Evolutionary conservation across 2,329 filamentous ascomycete species (phyloP).

Genomic region (Ascochyta viciae-villosae): DNA sequence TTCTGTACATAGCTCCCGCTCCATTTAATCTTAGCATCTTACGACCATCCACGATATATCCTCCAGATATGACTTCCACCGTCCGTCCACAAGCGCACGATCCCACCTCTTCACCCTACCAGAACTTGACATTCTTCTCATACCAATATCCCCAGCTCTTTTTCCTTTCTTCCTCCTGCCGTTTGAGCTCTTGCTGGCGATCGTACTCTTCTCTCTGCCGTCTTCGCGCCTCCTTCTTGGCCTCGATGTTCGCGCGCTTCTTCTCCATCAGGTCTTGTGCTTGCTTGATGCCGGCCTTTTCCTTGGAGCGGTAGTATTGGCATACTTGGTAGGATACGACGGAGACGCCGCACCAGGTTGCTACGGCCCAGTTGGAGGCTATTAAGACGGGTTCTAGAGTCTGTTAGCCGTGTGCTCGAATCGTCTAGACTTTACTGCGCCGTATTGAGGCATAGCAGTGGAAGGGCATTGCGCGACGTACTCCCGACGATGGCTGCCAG

Average conservation of each 20-base stretch:
- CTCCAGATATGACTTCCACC: not conserved
- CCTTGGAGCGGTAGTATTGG: constrained; percentile 73
- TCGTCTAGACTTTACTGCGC: not conserved
- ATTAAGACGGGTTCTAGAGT: constrained; percentile 65
- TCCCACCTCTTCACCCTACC: constrained; percentile 26
- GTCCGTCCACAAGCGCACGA: not conserved
- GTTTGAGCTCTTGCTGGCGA: constrained; percentile 33
- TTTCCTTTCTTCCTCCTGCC: constrained; percentile 44
- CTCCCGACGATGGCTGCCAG: constrained; percentile 77
- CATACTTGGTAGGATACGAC: constrained; percentile 83
- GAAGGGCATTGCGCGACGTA: constrained; percentile 51
- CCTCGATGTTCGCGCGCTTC: constrained; percentile 64
- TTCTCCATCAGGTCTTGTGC: constrained; percentile 82
- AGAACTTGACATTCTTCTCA: constrained; percentile 47
- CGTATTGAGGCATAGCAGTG: not conserved
- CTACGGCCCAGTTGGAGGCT: constrained; percentile 86
- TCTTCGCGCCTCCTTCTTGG: constrained; percentile 54
- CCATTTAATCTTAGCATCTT: constrained; percentile 8
- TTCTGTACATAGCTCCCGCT: constrained; percentile 22
- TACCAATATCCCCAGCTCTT: constrained; percentile 48
- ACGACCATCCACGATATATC: not conserved
- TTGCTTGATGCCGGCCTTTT: constrained; percentile 83
- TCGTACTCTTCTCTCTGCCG: constrained; percentile 54
- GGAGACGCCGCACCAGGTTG: constrained; percentile 73
- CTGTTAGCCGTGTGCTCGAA: constrained; percentile 17